Evolutionary conservation across 1,284 basidiomycete species (phyloP), one percentile per base, ranked within the genome.

Genomic region (Leccinum solheimii): DNA sequence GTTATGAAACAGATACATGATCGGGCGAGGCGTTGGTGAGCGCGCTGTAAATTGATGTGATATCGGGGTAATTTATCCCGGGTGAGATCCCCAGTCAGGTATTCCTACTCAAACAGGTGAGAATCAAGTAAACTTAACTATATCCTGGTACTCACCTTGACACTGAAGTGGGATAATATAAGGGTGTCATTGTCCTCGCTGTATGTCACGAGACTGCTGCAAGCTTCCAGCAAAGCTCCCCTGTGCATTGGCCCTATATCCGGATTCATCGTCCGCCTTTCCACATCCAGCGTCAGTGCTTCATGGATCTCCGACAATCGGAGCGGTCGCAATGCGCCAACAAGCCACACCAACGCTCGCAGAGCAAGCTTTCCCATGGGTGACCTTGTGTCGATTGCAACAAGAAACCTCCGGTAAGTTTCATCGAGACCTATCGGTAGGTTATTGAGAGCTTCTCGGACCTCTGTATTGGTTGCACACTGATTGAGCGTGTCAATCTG

Each of bases 101-200:
- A 63, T n/a, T 64, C 62, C 62, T 63, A 26, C 13, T 3, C 43
- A 21, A 32, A 59, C 10, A 1, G 23, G 23, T 40, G 6, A 45
- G 11, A 11, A 16, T 2, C n/a, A 9, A 36, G 19, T n/a, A 3
- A 50, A 54, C 10, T 3, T n/a, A 5, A 45, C 0, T 3, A 30
- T 19, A 6, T 10, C 11, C 13, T 14, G 14, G 10, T 9, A 23
- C 60, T 51, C 26, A 66, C 63, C 60, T 63, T 64, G 55, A 64
- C 62, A n/a, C 62, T 64, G 5, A 65, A 63, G 26, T 63, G 62
- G 14, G 62, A 64, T 30, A 63, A 19, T 26, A 64, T 64, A 32
- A 64, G 52, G 55, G 62, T 13, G 8, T 45, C 55, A 14, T 64
- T 65, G 4, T 62, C 36, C 10, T 63, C 62, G 19, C 59, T 51